phyloP scores from a whole-genome alignment of 1,139 yeast genomes.

The Maudiozyma humilis region DNA sequence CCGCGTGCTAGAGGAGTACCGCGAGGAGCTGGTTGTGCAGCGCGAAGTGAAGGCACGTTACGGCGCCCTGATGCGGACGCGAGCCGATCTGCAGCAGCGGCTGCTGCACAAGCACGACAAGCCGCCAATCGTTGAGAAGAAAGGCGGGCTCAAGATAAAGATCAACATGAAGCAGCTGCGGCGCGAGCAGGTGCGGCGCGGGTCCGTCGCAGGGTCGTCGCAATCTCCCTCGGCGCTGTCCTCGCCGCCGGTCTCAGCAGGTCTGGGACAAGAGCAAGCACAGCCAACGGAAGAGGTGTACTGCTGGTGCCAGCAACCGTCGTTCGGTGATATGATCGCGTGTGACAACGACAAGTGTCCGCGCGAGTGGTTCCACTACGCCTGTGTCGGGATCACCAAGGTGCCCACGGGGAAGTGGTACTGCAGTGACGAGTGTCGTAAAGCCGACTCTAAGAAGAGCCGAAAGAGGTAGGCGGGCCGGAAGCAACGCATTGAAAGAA shows the following conservation, averaged over 20 bases:
- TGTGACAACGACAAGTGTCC: slow-evolving; percentile 79
- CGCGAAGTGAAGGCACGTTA: slow-evolving; percentile 1
- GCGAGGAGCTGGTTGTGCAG: slow-evolving; percentile 2
- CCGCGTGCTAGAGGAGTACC: neutral
- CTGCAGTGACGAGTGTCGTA: slow-evolving; percentile 60
- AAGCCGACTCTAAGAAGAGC: neutral
- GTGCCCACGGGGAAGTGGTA: slow-evolving; percentile 85
- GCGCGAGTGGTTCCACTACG: slow-evolving; percentile 76
- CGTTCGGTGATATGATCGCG: slow-evolving; percentile 88
- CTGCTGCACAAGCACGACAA: neutral
- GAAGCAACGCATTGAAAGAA: neutral
- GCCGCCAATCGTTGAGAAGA: neutral
- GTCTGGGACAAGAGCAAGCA: no score
- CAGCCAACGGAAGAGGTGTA: no score
- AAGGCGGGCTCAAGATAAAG: slow-evolving; percentile 4
- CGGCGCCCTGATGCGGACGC: neutral
- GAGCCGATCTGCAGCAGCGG: neutral
- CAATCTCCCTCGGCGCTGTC: neutral
- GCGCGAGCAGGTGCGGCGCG: neutral
- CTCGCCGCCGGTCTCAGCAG: no score
- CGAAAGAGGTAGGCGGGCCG: neutral
- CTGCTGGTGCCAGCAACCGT: slow-evolving; percentile 77
- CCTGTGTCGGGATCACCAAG: slow-evolving; percentile 72
- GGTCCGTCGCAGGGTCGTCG: neutral
- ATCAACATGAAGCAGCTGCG: slow-evolving; percentile 5